Evolutionary conservation across 225 moss, liverwort and hornwort species (phyloP), one percentile per base, ranked within the genome.

Genomic region (Sphagnum contortum): DNA sequence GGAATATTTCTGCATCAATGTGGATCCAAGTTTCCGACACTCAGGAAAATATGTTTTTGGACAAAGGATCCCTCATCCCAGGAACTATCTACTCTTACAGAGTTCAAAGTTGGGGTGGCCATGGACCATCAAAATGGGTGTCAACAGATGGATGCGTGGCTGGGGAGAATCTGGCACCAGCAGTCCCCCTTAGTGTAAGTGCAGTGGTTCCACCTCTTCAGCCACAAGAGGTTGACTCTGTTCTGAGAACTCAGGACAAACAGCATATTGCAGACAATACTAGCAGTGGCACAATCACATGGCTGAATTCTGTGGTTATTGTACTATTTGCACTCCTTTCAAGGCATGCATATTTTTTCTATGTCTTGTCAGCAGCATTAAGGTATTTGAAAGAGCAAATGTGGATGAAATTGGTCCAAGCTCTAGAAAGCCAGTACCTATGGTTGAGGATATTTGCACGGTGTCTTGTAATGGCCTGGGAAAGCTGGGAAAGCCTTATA

Each of bases 41-140:
- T 51, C 76, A 71, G 58, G 83, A 79, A 59, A 61, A 66, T 14
- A 54, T 64, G 14, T 79, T 74, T 56, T 44, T 83, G 70, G 83
- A 83, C 65, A 76, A 53, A 69, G 72, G 67, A 67, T 79, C 72
- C 60, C 62, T 83, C 55, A 79, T 68, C 64, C 48, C 61, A 45
- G 76, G 76, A 46, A 83, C 73, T 68, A 64, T 69, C 12, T 79
- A 72, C 56, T 76, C 62, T 55, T 83, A 79, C 61, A 76, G 83
- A 74, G 69, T 79, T 62, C 83, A 65, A 79, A 14, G 61, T n/a
- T 83, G 79, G 79, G 83, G 83, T 56, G 72, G 79, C 44, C 83
- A 80, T 72, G 83, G 83, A 29, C 13, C 74, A 45, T 79, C 79
- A 66, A 68, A 72, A 45, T 83, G 83, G 83, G 69, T 77, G 46